phyloP scores from a whole-genome alignment of 305 asterid species.

The Fraxinus baroniana region DNA sequence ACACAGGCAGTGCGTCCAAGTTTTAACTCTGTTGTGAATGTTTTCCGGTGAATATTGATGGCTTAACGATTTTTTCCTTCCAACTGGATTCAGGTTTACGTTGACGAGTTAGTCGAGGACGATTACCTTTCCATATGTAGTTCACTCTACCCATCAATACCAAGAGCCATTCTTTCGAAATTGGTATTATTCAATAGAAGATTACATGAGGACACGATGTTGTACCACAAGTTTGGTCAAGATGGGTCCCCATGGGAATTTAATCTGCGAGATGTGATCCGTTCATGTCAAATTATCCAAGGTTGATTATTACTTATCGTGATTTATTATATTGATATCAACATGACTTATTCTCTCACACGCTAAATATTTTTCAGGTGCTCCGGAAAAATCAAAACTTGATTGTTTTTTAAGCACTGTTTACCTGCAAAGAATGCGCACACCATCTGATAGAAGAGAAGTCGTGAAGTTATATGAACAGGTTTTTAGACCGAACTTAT shows the following conservation, averaged over 20 bases:
- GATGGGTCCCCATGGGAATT: constrained; percentile 99
- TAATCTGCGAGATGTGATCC: constrained; percentile 91
- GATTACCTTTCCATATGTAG: constrained; percentile 81
- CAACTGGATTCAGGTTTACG: constrained; percentile 68
- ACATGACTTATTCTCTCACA: constrained; percentile 18
- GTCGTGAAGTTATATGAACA: constrained; percentile 69
- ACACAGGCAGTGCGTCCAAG: constrained; percentile 14
- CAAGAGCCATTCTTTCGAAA: constrained; percentile 49
- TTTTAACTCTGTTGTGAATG: background rate
- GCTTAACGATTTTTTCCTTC: constrained; percentile 16
- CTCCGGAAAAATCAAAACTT: constrained; percentile 43
- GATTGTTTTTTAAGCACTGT: constrained; percentile 83
- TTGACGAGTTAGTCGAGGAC: constrained; percentile 84
- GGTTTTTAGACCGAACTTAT: constrained; percentile 68
- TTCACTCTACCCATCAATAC: constrained; percentile 69
- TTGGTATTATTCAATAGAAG: constrained; percentile 71
- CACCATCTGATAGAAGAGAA: constrained; percentile 70
- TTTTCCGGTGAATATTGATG: constrained; percentile 2
- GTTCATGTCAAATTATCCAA: constrained; percentile 87
- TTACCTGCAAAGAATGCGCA: constrained; percentile 94
- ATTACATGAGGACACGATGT: constrained; percentile 78
- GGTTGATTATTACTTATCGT: constrained; percentile 37
- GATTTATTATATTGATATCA: constrained; percentile 14
- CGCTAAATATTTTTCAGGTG: constrained; percentile 46
- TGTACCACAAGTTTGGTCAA: constrained; percentile 71